These are phyloP conservation scores for Penicillium decumbens DNA, from an alignment of 2,329 filamentous ascomycete species.

Conservation along the genomic window DNA sequence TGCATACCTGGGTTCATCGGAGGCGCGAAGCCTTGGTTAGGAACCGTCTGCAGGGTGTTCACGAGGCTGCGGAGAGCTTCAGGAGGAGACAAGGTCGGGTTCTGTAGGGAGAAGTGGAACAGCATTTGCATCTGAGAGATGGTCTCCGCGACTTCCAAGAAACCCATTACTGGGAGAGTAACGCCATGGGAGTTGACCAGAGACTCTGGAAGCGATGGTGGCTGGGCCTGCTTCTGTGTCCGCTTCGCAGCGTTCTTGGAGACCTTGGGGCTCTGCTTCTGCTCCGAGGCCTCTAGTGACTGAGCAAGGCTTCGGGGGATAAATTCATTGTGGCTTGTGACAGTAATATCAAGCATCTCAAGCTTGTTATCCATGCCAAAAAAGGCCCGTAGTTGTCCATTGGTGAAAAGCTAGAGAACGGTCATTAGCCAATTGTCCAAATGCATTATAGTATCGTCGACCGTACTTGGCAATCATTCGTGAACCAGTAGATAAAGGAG, in stretches of 20 bases:
- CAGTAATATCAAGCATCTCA: slow-evolving; percentile 77
- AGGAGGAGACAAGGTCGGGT: slow-evolving; percentile 50
- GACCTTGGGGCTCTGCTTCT: slow-evolving; percentile 57
- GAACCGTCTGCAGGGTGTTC: slow-evolving; percentile 39
- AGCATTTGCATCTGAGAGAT: slow-evolving; percentile 60
- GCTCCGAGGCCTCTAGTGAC: slow-evolving; percentile 48
- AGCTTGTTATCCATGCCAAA: slow-evolving; percentile 78
- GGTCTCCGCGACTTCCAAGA: slow-evolving; percentile 63
- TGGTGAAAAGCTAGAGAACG: slow-evolving; percentile 61
- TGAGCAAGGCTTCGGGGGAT: slow-evolving; percentile 62
- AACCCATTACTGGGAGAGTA: slow-evolving; percentile 53
- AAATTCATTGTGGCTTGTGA: slow-evolving; percentile 74
- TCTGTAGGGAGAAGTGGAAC: slow-evolving; percentile 54
- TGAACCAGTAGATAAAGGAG: slow-evolving; percentile 84
- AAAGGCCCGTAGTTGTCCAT: slow-evolving; percentile 70
- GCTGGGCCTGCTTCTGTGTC: slow-evolving; percentile 45
- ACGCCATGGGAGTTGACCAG: slow-evolving; percentile 51
- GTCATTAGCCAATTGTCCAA: neutral
- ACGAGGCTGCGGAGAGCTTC: slow-evolving; percentile 55
- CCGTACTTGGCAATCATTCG: slow-evolving; percentile 72
- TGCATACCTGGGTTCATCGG: slow-evolving; percentile 36
- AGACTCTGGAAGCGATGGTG: slow-evolving; percentile 43
- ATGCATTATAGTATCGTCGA: neutral
- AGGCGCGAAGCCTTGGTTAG: slow-evolving; percentile 27
- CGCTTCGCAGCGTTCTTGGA: slow-evolving; percentile 52